Percentiles rank a stretch among this genome's conserved stretches.
Conservation (phyloP, 2,329 filamentous ascomycete species). For the Alternaria panax region DNA sequence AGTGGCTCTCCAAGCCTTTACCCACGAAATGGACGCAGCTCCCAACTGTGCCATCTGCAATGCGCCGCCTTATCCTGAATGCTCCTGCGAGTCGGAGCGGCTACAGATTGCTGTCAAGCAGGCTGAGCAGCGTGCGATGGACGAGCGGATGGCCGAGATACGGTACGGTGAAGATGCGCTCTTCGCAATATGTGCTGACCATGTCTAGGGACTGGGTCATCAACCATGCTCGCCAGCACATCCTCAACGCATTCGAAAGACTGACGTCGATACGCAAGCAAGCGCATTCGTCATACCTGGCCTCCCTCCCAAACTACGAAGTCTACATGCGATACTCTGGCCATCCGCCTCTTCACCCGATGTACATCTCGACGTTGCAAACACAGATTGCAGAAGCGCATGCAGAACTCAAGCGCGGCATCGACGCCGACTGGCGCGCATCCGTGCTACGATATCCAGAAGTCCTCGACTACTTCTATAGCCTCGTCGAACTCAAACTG, state of each 20-base stretch:
- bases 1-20: slow-evolving; percentile 32
- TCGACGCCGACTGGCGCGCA: slow-evolving; percentile 80
- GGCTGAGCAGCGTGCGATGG: slow-evolving; percentile 50
- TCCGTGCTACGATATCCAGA: slow-evolving; percentile 80
- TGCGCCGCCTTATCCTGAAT: slow-evolving; percentile 50
- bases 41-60: slow-evolving; percentile 53
- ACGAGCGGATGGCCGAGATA: slow-evolving; percentile 44
- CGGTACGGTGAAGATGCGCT: slow-evolving; percentile 29
- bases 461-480: slow-evolving; percentile 80
- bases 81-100: slow-evolving; percentile 50
- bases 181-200: slow-evolving; percentile 25
- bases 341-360: slow-evolving; percentile 53
- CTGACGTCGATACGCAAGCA: slow-evolving; percentile 51
- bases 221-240: slow-evolving; percentile 54
- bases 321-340: slow-evolving; percentile 57
- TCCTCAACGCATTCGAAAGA: slow-evolving; percentile 54
- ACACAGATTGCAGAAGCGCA: slow-evolving; percentile 69
- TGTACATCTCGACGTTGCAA: slow-evolving; percentile 52
- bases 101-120: slow-evolving; percentile 51
- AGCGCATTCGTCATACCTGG: slow-evolving; percentile 53
- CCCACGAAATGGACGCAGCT: slow-evolving; percentile 47
- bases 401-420: slow-evolving; percentile 71
- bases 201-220: slow-evolving; percentile 56
- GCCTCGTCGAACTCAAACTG: slow-evolving; percentile 70
- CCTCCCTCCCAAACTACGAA: slow-evolving; percentile 56